These are phyloP conservation scores for Arctostaphylos glauca DNA, from an alignment of 148 eudicot genomes.

Conservation along the genomic window DNA sequence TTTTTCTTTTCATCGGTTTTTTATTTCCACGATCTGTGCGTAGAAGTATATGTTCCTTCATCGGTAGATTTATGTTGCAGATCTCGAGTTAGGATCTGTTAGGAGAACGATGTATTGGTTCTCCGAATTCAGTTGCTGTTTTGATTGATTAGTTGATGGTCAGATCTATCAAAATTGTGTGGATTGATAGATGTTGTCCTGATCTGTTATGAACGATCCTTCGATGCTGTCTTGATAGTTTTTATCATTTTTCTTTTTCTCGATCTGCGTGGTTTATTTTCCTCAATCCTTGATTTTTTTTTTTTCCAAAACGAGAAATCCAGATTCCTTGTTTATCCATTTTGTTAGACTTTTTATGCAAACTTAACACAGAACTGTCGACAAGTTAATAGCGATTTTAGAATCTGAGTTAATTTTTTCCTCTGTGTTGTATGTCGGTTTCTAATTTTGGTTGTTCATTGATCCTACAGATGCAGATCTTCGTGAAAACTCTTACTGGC, in stretches of 20 bases:
- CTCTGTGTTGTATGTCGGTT: no score
- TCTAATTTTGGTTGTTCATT: neutral
- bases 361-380: neutral
- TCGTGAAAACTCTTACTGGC: slow-evolving; percentile 15
- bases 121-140: no score
- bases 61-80: neutral
- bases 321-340: neutral
- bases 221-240: neutral
- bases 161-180: neutral
- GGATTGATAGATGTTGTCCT: neutral
- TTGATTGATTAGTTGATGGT: neutral
- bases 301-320: neutral
- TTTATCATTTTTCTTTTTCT: neutral
- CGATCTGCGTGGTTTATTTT: neutral
- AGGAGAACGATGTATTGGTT: no score
- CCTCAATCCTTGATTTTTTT: neutral
- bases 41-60: neutral
- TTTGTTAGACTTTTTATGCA: neutral
- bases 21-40: neutral
- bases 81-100: no score
- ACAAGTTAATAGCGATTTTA: no score
- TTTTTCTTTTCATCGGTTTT: neutral
- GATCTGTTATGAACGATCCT: neutral
- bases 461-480: slow-evolving; percentile 15
- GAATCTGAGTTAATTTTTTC: no score